Evolutionary conservation across 192 early-diverging fungal species (phyloP).

Genomic region (Anaeromyces robustus): DNA sequence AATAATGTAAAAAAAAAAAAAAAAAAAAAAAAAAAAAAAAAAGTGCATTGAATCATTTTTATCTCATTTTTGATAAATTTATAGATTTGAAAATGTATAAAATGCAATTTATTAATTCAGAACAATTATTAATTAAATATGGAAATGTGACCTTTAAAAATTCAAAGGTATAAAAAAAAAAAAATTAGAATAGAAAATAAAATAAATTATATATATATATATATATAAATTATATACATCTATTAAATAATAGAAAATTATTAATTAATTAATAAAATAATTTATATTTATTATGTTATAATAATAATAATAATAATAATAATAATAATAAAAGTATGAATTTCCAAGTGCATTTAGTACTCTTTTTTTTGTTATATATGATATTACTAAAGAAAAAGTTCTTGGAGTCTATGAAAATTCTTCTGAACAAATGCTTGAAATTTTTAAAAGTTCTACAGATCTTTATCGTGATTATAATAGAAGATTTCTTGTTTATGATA

Average conservation of each 20-base stretch:
- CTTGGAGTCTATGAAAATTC: conserved; percentile 48
- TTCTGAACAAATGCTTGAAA: conserved; percentile 35
- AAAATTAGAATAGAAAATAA: too few species aligned
- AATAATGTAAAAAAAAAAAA: background rate
- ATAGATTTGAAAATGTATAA: conserved; percentile 45
- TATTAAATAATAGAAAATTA: too few species aligned
- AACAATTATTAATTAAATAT: conserved; percentile 50
- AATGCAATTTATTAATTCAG: conserved; percentile 46
- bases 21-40: conserved; percentile 1
- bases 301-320: too few species aligned
- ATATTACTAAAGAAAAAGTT: conserved; percentile 31
- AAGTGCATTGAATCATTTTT: conserved; percentile 34
- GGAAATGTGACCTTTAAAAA: conserved; percentile 12
- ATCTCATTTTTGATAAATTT: conserved; percentile 43
- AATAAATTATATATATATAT: too few species aligned
- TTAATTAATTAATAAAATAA: too few species aligned
- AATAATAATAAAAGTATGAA: background rate
- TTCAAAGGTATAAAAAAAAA: background rate
- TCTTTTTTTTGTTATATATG: conserved; percentile 54
- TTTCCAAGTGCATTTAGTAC: conserved; percentile 16
- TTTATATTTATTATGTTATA: too few species aligned
- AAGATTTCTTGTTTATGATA: background rate
- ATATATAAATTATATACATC: too few species aligned
- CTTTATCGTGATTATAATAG: conserved; percentile 5
- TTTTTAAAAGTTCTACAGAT: conserved; percentile 25